These are phyloP conservation scores for Trypethelium eluteriae DNA, from an alignment of 495 filamentous ascomycete species.

Conservation along the genomic window DNA sequence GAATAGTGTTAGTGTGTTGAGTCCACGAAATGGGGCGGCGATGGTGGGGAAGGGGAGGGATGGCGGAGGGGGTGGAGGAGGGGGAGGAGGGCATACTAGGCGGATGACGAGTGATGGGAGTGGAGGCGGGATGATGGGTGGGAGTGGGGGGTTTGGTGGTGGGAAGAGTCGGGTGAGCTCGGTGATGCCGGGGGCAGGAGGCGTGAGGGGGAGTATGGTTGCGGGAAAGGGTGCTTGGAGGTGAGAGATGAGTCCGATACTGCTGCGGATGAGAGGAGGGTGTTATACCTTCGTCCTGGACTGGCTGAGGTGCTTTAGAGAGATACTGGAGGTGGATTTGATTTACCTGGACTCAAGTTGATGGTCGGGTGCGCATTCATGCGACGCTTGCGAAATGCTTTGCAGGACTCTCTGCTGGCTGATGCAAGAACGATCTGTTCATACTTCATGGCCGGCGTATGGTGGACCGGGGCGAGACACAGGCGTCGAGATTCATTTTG, in stretches of 20 bases:
- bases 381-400: too few species aligned
- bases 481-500: not conserved
- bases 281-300: not conserved
- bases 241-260: constrained; percentile 3
- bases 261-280: not conserved
- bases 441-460: not conserved
- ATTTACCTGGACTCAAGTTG: too few species aligned
- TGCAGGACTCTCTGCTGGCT: not conserved
- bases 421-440: not conserved
- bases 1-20: constrained; percentile 47
- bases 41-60: constrained; percentile 2
- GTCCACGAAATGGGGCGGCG: constrained; percentile 40
- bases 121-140: not conserved
- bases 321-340: not conserved
- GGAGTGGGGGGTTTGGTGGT: not conserved
- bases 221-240: constrained; percentile 19
- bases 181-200: not conserved
- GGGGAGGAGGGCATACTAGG: constrained; percentile 10
- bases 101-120: constrained; percentile 8
- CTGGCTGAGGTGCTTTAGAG: not conserved
- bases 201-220: not conserved
- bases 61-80: not conserved
- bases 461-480: not conserved
- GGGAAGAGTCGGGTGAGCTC: constrained; percentile 15
- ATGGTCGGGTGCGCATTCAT: too few species aligned